A percentile compares a stretch with the other conserved stretches of the same genome.
Evolutionary conservation across 495 filamentous ascomycete genomes (phyloP).

Genomic region (Penicillium psychrofluorescens): DNA sequence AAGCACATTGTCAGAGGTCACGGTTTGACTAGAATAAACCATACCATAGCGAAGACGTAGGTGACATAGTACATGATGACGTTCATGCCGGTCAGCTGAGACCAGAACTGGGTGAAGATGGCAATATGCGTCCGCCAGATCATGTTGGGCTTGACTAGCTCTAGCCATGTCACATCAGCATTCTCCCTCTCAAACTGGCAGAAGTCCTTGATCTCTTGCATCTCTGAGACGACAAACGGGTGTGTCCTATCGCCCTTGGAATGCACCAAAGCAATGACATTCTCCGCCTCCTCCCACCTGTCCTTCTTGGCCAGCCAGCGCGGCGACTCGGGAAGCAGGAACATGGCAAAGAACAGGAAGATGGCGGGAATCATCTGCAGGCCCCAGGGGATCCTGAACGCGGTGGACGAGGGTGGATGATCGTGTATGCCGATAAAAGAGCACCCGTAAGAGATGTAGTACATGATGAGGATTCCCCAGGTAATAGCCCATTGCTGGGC

Average conservation of each 20-base stretch:
- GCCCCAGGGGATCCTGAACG: conserved; percentile 71
- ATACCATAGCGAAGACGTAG: conserved; percentile 40
- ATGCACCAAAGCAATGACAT: conserved; percentile 61
- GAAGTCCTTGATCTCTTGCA: conserved; percentile 61
- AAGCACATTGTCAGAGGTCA: no score
- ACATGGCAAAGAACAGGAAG: conserved; percentile 51
- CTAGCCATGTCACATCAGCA: conserved; percentile 57
- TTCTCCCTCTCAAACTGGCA: conserved; percentile 59
- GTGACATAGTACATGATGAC: conserved; percentile 58
- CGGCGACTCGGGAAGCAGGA: conserved; percentile 63
- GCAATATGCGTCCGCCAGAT: conserved; percentile 65
- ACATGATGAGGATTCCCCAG: conserved; percentile 77
- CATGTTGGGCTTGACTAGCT: conserved; percentile 64
- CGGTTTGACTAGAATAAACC: background rate
- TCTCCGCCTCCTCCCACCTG: conserved; percentile 63
- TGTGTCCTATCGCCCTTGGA: conserved; percentile 57
- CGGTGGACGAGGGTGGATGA: conserved; percentile 14
- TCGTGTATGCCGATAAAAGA: conserved; percentile 52
- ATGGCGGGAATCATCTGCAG: conserved; percentile 64
- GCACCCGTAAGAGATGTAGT: conserved; percentile 34
- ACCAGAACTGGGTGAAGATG: conserved; percentile 75
- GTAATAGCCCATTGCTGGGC: conserved; percentile 72
- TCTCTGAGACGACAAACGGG: conserved; percentile 56
- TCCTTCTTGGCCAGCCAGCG: conserved; percentile 70
- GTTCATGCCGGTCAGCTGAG: conserved; percentile 78